A percentile compares a stretch with the other conserved stretches of the same genome.
phyloP scores from a whole-genome alignment of 192 early-diverging fungal genomes.

The Coemansia sp. region DNA sequence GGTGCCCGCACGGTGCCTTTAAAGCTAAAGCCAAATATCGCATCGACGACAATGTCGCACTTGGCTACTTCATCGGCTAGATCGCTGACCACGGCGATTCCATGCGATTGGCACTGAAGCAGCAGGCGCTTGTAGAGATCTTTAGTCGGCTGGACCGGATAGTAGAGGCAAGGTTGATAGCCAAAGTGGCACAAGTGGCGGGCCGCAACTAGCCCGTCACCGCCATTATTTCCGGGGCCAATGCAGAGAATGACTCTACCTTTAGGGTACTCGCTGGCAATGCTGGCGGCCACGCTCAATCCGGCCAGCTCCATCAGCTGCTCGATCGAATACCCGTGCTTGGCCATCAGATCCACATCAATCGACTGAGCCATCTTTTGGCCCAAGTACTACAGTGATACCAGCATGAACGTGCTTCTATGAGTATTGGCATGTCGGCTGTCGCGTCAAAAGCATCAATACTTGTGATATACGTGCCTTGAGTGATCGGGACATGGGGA shows the following conservation, averaged over 20 bases:
- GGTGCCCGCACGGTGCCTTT: constrained; percentile 72
- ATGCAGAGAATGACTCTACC: constrained; percentile 67
- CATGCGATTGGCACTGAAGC: constrained; percentile 67
- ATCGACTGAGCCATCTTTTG: constrained; percentile 54
- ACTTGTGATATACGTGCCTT: constrained; percentile 4
- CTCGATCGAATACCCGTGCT: constrained; percentile 84
- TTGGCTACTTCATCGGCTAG: constrained; percentile 36
- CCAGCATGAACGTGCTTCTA: background rate
- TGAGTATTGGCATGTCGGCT: background rate
- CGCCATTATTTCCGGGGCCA: constrained; percentile 95
- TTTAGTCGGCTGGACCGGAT: constrained; percentile 76
- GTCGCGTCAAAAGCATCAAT: background rate
- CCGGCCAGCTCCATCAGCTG: constrained; percentile 88
- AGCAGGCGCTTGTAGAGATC: constrained; percentile 71
- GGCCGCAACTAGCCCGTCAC: constrained; percentile 94
- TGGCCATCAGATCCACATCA: constrained; percentile 84
- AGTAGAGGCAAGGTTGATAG: constrained; percentile 72
- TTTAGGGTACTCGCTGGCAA: constrained; percentile 66
- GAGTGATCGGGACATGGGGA: background rate
- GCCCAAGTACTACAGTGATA: constrained; percentile 29
- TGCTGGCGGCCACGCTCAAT: constrained; percentile 83
- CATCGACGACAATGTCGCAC: constrained; percentile 78
- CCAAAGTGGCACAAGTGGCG: constrained; percentile 90
- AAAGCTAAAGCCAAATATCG: constrained; percentile 93
- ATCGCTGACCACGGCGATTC: constrained; percentile 61